phyloP scores from a whole-genome alignment of 192 early-diverging fungal species.

The Coemansia umbellata region DNA sequence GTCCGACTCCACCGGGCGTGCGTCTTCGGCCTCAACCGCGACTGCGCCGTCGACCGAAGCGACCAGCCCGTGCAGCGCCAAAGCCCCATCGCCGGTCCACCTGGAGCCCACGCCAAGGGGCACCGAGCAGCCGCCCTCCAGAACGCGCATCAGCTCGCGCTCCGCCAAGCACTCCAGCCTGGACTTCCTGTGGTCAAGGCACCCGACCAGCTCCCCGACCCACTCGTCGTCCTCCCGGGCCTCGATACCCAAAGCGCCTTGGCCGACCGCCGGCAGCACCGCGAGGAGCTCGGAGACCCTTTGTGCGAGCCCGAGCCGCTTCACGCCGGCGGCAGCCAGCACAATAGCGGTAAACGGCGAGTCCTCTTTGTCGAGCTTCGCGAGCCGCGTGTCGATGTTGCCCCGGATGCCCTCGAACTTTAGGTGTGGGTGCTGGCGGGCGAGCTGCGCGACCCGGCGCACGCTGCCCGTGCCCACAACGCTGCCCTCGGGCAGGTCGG shows the following conservation, averaged over 20 bases:
- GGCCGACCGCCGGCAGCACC: conserved; percentile 86
- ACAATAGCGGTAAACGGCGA: conserved; percentile 74
- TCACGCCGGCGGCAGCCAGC: conserved; percentile 83
- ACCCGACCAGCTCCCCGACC: conserved; percentile 32
- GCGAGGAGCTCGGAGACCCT: conserved; percentile 72
- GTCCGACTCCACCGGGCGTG: background rate
- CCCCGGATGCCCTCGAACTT: conserved; percentile 72
- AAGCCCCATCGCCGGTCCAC: conserved; percentile 27
- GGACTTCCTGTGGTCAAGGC: conserved; percentile 64
- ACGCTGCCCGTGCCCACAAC: conserved; percentile 88
- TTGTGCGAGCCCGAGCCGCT: conserved; percentile 60
- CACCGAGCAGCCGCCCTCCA: conserved; percentile 95
- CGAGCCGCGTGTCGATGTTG: conserved; percentile 83
- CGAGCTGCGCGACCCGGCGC: conserved; percentile 82
- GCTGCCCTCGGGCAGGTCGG: conserved; percentile 65
- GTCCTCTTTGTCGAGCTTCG: conserved; percentile 70
- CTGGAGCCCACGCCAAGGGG: conserved; percentile 81
- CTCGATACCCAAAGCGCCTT: conserved; percentile 89
- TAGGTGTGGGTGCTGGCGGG: conserved; percentile 69
- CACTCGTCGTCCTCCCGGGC: conserved; percentile 62
- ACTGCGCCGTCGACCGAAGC: conserved; percentile 70
- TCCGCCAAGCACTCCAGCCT: conserved; percentile 72
- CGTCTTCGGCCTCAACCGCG: conserved; percentile 55
- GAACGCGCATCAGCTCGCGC: conserved; percentile 76
- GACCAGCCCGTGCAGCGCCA: conserved; percentile 66